Evolutionary conservation across 768 basidiomycete species (phyloP).

Genomic region (Lactifluus echinatus): DNA sequence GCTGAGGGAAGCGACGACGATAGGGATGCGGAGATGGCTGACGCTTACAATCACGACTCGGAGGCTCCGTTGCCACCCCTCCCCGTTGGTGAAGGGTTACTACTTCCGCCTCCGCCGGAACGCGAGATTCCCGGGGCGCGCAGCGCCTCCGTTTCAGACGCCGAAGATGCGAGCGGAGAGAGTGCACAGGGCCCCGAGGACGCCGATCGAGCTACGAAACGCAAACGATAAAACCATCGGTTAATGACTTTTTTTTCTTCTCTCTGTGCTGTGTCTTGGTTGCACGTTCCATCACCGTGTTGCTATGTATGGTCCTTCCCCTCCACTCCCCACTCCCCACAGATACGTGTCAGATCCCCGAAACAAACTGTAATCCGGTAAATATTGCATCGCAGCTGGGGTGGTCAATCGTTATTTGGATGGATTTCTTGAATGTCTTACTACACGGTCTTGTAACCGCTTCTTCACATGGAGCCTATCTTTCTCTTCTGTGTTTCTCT

Average conservation of each 20-base stretch:
- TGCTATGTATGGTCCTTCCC: too few species aligned
- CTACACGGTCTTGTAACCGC: not conserved
- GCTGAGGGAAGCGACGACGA: constrained; percentile 15
- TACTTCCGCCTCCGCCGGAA: constrained; percentile 3
- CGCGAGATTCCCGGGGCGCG: constrained; percentile 6
- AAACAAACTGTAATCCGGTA: constrained; percentile 1
- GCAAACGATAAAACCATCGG: constrained; percentile 8
- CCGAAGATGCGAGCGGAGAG: constrained; percentile 15
- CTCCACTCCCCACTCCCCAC: too few species aligned
- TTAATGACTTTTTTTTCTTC: not conserved
- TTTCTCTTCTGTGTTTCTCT: not conserved
- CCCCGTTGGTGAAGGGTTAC: not conserved
- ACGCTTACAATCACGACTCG: not conserved
- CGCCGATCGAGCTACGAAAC: constrained; percentile 11
- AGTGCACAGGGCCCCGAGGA: constrained; percentile 5
- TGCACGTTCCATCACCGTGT: not conserved
- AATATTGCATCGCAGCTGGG: not conserved
- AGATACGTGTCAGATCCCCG: not conserved
- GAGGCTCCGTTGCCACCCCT: constrained; percentile 14
- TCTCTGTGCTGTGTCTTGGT: too few species aligned
- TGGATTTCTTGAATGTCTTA: constrained; percentile 4
- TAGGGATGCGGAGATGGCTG: constrained; percentile 13
- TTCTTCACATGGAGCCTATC: not conserved
- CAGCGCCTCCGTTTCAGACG: constrained; percentile 14
- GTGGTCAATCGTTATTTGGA: not conserved